phyloP scores from a whole-genome alignment of 2,329 filamentous ascomycete genomes.

The Coniochaeta prunicola region DNA sequence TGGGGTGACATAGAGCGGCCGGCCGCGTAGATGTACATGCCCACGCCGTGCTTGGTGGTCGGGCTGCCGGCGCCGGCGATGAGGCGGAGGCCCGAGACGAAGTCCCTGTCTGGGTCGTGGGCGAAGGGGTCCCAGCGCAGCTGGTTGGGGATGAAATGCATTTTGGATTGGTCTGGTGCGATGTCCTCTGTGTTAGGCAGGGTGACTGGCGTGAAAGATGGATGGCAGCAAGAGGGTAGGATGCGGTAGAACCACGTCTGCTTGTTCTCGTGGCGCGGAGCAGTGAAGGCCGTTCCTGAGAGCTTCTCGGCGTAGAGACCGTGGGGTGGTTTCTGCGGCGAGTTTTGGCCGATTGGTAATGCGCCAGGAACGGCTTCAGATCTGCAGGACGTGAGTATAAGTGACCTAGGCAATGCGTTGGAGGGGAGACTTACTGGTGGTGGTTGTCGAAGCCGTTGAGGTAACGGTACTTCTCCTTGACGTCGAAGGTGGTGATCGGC shows the following conservation, averaged over 20 bases:
- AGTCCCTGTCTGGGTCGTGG: conserved; percentile 48
- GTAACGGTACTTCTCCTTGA: conserved; percentile 60
- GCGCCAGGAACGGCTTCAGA: conserved; percentile 70
- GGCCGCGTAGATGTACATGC: conserved; percentile 74
- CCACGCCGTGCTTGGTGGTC: conserved; percentile 69
- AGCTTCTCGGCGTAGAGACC: conserved; percentile 80
- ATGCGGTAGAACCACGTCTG: conserved; percentile 69
- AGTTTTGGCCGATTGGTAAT: conserved; percentile 69
- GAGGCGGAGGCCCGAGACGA: conserved; percentile 54
- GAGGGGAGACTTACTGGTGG: conserved; percentile 54
- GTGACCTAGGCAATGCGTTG: neutral
- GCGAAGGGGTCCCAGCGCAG: conserved; percentile 74
- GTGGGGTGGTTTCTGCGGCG: conserved; percentile 70
- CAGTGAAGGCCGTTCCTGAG: conserved; percentile 65
- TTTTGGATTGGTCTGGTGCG: conserved; percentile 20
- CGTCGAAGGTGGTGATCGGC: conserved; percentile 41
- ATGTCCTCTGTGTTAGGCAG: conserved; percentile 9
- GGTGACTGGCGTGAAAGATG: conserved; percentile 43
- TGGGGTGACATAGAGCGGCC: conserved; percentile 69
- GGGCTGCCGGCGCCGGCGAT: conserved; percentile 76
- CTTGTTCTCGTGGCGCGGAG: conserved; percentile 60
- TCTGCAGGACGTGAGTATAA: conserved; percentile 31
- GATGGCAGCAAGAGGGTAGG: conserved; percentile 55
- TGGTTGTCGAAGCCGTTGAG: conserved; percentile 72
- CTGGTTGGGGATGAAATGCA: conserved; percentile 74